Evolutionary conservation across 768 basidiomycete species (phyloP).

Genomic region (Mycena albidolilacea): DNA sequence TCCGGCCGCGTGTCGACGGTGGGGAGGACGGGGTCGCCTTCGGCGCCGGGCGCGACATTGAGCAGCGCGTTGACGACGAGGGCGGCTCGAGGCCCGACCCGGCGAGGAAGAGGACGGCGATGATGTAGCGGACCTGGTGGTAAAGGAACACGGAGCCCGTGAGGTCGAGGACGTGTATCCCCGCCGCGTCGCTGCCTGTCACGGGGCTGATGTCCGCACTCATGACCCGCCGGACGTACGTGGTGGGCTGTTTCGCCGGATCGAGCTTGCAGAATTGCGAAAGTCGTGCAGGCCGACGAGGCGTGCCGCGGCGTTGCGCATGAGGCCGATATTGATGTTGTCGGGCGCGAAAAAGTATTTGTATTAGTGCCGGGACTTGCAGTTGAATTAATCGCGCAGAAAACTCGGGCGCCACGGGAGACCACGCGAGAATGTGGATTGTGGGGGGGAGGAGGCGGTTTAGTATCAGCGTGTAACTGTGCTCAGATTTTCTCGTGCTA

Average conservation of each 20-base stretch:
- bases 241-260: conserved; percentile 89
- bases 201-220: conserved; percentile 42
- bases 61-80: conserved; percentile 79
- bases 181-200: conserved; percentile 43
- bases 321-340: conserved; percentile 76
- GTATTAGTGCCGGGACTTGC: conserved; percentile 87
- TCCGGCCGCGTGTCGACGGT: conserved; percentile 83
- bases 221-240: conserved; percentile 69
- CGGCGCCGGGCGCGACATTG: conserved; percentile 69
- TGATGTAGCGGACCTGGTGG: conserved; percentile 96
- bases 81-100: conserved; percentile 86
- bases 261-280: conserved; percentile 96
- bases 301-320: conserved; percentile 80
- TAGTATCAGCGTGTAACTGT: conserved; percentile 84
- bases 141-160: conserved; percentile 92
- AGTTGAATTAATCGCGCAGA: conserved; percentile 87
- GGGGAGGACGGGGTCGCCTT: conserved; percentile 54
- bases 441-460: conserved; percentile 92
- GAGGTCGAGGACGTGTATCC: conserved; percentile 84
- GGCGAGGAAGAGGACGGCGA: conserved; percentile 91
- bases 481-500: conserved; percentile 58
- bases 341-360: conserved; percentile 93
- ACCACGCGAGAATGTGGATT: conserved; percentile 92
- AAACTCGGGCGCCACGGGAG: conserved; percentile 84
- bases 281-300: conserved; percentile 95